Conservation (phyloP, 495 filamentous ascomycete species). For the Paragyromitra xinjiangensis region DNA sequence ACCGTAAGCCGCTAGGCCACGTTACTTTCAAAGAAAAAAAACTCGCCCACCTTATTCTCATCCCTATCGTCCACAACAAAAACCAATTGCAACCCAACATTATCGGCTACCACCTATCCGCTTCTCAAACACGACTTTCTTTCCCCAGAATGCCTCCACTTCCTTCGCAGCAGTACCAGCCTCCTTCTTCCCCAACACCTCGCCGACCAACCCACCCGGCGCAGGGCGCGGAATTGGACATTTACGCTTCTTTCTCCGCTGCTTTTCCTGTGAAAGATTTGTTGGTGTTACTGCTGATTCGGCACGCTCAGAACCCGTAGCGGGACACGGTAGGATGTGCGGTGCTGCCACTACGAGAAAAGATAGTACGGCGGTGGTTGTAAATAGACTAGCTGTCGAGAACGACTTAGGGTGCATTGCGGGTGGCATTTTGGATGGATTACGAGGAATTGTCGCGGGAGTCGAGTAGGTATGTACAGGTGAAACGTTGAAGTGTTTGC, state of each 20-base stretch:
- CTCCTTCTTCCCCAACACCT: constrained; percentile 29
- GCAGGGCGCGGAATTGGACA: constrained; percentile 37
- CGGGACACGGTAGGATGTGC: constrained; percentile 92
- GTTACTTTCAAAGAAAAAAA: neutral
- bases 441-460: neutral
- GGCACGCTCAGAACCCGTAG: constrained; percentile 56
- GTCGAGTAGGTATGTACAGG: constrained; percentile 15
- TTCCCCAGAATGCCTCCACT: constrained; percentile 34
- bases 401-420: constrained; percentile 92
- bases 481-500: constrained; percentile 6
- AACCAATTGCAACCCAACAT: neutral
- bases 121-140: constrained; percentile 49
- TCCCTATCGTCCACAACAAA: neutral
- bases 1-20: neutral
- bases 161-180: constrained; percentile 7
- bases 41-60: neutral
- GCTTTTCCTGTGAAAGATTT: constrained; percentile 22
- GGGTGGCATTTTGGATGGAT: constrained; percentile 71
- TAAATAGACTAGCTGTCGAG: constrained; percentile 90
- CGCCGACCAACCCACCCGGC: constrained; percentile 31
- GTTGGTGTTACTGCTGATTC: constrained; percentile 26
- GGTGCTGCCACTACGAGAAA: constrained; percentile 92
- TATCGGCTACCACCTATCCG: constrained; percentile 25
- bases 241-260: constrained; percentile 24
- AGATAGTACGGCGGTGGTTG: constrained; percentile 86